These are phyloP conservation scores for Diplotaxis tenuifolia DNA, from an alignment of 345 rosid genomes.

Conservation along the genomic window DNA sequence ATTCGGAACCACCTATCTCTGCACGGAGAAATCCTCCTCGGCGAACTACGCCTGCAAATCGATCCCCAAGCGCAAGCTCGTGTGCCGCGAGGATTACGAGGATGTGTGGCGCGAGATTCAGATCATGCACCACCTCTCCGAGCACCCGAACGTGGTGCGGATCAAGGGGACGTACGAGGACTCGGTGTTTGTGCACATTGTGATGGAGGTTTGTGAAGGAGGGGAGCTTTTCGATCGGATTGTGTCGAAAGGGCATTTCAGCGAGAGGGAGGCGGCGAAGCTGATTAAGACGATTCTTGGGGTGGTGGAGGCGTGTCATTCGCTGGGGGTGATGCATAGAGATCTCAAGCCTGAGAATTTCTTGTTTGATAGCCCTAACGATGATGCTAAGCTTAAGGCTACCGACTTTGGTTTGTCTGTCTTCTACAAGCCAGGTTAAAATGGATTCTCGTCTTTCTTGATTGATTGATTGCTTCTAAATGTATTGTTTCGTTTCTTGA, in stretches of 20 bases:
- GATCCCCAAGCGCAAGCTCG: constrained; percentile 83
- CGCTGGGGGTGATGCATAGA: constrained; percentile 95
- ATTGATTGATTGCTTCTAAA: no score
- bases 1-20: constrained; percentile 85
- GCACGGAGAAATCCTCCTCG: constrained; percentile 59
- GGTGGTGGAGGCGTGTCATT: constrained; percentile 92
- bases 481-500: no score
- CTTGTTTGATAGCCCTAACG: constrained; percentile 68
- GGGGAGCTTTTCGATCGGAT: constrained; percentile 97
- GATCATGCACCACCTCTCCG: constrained; percentile 97
- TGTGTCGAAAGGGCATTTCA: constrained; percentile 86
- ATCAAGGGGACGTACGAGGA: constrained; percentile 93
- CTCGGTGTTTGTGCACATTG: constrained; percentile 84
- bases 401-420: constrained; percentile 91
- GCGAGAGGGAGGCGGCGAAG: constrained; percentile 86
- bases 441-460: no score
- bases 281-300: constrained; percentile 81
- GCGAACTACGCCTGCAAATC: constrained; percentile 79
- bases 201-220: constrained; percentile 94
- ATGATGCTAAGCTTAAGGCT: constrained; percentile 83
- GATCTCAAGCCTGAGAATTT: constrained; percentile 99
- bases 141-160: constrained; percentile 73
- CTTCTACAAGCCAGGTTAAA: constrained; percentile 99
- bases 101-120: constrained; percentile 98
- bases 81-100: constrained; percentile 90